Conservation (phyloP, 345 rosid species). For the Mangifera indica region DNA sequence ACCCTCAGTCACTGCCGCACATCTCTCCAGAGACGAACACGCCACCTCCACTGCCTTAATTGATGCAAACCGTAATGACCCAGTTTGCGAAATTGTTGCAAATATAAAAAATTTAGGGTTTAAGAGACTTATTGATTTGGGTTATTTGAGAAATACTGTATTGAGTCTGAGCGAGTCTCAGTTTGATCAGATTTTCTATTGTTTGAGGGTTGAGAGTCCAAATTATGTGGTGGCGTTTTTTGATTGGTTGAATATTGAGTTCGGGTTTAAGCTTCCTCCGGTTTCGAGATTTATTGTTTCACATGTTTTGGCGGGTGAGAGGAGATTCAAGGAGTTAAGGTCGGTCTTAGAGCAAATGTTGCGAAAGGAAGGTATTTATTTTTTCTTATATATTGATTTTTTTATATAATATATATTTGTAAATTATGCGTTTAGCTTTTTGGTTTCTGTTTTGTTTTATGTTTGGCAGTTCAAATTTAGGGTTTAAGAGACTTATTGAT, state of each 20-base stretch:
- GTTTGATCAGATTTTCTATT: conserved; percentile 44
- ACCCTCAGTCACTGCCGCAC: conserved; percentile 38
- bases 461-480: too few species aligned
- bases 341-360: conserved; percentile 47
- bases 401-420: too few species aligned
- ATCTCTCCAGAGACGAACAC: conserved; percentile 26
- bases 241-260: conserved; percentile 47
- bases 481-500: conserved; percentile 43
- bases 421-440: too few species aligned
- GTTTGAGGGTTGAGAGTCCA: conserved; percentile 41
- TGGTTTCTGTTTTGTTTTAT: background rate
- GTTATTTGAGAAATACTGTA: conserved; percentile 33
- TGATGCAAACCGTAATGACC: conserved; percentile 25
- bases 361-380: conserved; percentile 52
- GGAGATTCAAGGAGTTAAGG: conserved; percentile 54
- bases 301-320: conserved; percentile 48
- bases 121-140: conserved; percentile 37
- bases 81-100: conserved; percentile 37
- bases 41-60: conserved; percentile 1
- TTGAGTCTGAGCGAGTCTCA: conserved; percentile 41
- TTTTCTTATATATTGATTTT: background rate
- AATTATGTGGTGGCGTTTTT: conserved; percentile 54
- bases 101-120: conserved; percentile 50
- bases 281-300: conserved; percentile 49
- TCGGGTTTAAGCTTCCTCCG: conserved; percentile 55